A percentile compares a stretch with the other conserved stretches of the same genome.
Evolutionary conservation across 192 early-diverging fungal genomes (phyloP).

Genomic region (Coemansia sp.): DNA sequence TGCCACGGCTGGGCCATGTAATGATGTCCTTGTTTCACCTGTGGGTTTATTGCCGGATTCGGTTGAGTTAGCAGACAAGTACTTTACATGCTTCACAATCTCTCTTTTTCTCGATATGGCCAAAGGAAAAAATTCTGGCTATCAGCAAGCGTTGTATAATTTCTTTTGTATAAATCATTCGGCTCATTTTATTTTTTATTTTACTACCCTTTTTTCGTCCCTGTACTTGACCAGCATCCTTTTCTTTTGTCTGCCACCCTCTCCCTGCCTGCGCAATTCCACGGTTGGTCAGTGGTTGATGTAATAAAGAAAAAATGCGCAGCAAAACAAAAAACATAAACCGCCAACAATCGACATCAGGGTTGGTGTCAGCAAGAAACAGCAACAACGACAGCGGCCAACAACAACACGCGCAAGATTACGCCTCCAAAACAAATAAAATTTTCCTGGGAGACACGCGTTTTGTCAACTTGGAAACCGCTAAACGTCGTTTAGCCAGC

Average conservation of each 20-base stretch:
- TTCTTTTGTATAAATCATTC: conserved; percentile 3
- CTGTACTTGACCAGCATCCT: not conserved
- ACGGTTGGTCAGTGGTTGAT: not conserved
- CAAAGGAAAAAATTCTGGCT: not conserved
- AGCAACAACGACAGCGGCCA: not conserved
- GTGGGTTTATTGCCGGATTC: not conserved
- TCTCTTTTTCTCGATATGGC: not conserved
- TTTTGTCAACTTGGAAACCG: not conserved
- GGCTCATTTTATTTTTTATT: not conserved
- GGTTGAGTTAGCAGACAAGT: not conserved
- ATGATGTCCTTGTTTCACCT: not conserved
- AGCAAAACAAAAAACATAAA: conserved; percentile 2
- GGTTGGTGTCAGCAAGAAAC: not conserved
- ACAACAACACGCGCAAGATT: not conserved
- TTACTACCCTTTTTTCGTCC: not conserved
- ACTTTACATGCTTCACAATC: not conserved
- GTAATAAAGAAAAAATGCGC: not conserved
- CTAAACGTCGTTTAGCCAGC: not conserved
- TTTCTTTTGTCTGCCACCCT: not conserved
- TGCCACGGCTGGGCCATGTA: not conserved
- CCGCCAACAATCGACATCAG: not conserved
- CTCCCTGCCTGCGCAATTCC: not conserved
- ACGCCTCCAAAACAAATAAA: not conserved
- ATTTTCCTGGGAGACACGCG: too few relatives aligned
- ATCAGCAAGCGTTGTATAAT: not conserved